Evolutionary conservation across 306 rosid species (phyloP).

Genomic region (Trifolium pratense): DNA sequence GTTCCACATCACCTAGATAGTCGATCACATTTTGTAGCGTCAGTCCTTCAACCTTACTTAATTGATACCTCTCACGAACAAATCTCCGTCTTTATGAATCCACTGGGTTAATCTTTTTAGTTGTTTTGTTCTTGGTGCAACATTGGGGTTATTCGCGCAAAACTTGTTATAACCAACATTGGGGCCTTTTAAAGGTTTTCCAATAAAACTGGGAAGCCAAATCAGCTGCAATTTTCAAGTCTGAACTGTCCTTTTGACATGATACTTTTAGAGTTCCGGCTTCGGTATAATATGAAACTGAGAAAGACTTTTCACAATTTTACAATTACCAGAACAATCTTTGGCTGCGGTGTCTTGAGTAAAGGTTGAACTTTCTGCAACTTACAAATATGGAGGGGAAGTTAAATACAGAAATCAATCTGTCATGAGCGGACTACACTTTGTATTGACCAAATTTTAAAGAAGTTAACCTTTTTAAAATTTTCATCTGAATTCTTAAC

Average conservation of each 20-base stretch:
- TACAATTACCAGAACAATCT: conserved; percentile 63
- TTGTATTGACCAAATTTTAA: conserved; percentile 5
- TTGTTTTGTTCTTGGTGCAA: too few species aligned
- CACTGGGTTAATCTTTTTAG: too few species aligned
- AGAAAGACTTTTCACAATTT: conserved; percentile 47
- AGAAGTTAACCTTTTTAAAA: neutral
- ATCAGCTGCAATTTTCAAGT: conserved; percentile 61
- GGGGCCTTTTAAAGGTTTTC: conserved; percentile 58
- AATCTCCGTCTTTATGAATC: too few species aligned
- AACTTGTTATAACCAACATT: too few species aligned
- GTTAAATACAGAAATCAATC: conserved; percentile 25
- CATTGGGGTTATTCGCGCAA: too few species aligned
- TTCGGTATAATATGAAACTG: conserved; percentile 58
- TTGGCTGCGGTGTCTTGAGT: conserved; percentile 66
- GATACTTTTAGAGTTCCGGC: conserved; percentile 55
- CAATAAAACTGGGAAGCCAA: conserved; percentile 69
- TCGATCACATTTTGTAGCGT: too few species aligned
- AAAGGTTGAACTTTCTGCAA: conserved; percentile 60
- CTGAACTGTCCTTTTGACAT: conserved; percentile 51
- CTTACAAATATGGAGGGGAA: conserved; percentile 51
- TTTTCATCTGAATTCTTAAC: neutral
- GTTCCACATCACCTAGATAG: too few species aligned
- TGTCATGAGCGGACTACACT: neutral
- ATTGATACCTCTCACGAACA: too few species aligned
- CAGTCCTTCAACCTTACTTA: too few species aligned